phyloP scores from a whole-genome alignment of 2,329 filamentous ascomycete species.

The Fusarium sp. region DNA sequence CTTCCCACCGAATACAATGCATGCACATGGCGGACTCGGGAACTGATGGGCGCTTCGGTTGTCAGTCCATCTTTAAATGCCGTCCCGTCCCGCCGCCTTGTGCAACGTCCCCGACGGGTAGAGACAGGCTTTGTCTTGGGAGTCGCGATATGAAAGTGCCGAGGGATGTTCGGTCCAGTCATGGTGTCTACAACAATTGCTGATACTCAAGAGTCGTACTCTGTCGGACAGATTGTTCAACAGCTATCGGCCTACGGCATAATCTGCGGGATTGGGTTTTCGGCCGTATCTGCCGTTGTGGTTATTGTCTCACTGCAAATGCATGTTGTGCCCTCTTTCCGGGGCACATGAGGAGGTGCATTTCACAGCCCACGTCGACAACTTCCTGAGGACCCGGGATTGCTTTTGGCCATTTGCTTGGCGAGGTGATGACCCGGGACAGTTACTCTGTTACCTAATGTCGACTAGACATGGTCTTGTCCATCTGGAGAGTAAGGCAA shows the following conservation, averaged over 20 bases:
- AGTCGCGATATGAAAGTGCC: neutral
- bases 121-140: neutral
- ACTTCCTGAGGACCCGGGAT: neutral
- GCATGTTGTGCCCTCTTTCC: conserved; percentile 9
- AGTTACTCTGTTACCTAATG: neutral
- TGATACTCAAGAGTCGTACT: neutral
- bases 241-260: neutral
- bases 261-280: neutral
- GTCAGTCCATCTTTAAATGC: neutral
- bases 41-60: neutral
- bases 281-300: conserved; percentile 11
- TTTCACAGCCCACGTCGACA: neutral
- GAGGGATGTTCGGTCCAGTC: neutral
- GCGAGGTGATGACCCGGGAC: neutral
- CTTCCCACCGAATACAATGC: neutral
- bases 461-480: neutral
- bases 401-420: neutral
- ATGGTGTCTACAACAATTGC: neutral
- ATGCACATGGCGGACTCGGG: neutral
- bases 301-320: conserved; percentile 1
- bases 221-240: neutral
- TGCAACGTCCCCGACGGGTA: neutral
- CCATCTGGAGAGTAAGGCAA: neutral
- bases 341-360: conserved; percentile 8
- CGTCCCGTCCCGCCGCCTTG: neutral